Evolutionary conservation across 1,284 basidiomycete genomes (phyloP), one percentile per base, ranked within the genome.

Genomic region (Fomitopsis schrenkii): DNA sequence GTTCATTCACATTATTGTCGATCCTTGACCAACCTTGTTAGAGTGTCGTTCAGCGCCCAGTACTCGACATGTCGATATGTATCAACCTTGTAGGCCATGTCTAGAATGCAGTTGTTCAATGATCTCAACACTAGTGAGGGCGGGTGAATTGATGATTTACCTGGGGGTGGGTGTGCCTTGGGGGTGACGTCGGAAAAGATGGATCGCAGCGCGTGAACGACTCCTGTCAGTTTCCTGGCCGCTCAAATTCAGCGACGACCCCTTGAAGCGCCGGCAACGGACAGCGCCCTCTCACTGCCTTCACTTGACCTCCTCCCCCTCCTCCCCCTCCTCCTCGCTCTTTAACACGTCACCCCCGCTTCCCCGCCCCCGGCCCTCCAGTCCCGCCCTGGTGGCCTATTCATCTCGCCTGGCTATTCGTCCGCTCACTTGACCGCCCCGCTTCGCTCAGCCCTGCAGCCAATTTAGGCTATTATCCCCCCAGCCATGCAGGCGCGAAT

Each of bases 401-500:
- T 33, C 28, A 4, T 33, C 22, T 33, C 48, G 15, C 48, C 14
- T 15, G 48, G 48, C 3, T 33, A 33, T 15, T 30, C 48, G 12
- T 15, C 28, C 15, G 41, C 15, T 42, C 41, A 14, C 15, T 42
- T 42, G 41, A 42, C 41, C 22, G 40, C 5, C 22, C n/a, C 42
- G 38, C 38, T 40, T 40, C 38, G 38, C 30, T 5, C 9, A 40
- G 6, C 42, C 6, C 42, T 22, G 42, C 14, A 45, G 42, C 42
- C 42, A 22, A 19, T 17, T 26, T 60, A 55, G 28, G 14, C 40
- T 60, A 55, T 33, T 8, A 12, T 10, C 30, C 44, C 44, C 41
- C 55, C 59, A 30, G 59, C 45, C 54, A 60, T 61, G 59, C 53
- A 57, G 54, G 40, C 42, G 41, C 59, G 59, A 17, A 15, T 42